Evolutionary conservation across 768 basidiomycete genomes (phyloP).

Genomic region (Cystobasidium onofrii): DNA sequence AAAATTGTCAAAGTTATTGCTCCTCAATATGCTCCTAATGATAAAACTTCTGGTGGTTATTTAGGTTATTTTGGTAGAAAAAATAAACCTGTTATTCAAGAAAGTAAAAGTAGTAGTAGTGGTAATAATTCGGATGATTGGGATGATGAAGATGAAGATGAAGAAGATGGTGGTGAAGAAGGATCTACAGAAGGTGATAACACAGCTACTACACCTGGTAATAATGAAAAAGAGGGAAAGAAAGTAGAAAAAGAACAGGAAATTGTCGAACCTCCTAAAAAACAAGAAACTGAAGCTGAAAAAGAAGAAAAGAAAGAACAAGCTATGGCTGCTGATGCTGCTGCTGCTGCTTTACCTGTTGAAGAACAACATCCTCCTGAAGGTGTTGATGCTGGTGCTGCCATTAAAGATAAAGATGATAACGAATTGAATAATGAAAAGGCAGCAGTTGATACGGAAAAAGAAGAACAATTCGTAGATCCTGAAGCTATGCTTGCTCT

Average conservation of each 20-base stretch:
- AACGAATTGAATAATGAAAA: background rate
- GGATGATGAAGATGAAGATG: constrained; percentile 45
- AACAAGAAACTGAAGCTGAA: constrained; percentile 34
- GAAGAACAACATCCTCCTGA: constrained; percentile 28
- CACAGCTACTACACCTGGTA: constrained; percentile 34
- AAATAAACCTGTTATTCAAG: constrained; percentile 9
- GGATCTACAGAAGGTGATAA: constrained; percentile 40
- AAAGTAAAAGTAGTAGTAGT: too few species aligned
- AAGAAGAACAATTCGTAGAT: constrained; percentile 26
- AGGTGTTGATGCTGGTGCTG: background rate
- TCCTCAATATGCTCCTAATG: constrained; percentile 35
- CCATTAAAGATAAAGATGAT: constrained; percentile 2
- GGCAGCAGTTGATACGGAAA: background rate
- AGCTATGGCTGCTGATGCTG: constrained; percentile 28
- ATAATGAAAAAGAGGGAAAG: constrained; percentile 15
- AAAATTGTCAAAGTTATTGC: constrained; percentile 38
- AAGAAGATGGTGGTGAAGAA: constrained; percentile 51
- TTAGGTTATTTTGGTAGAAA: constrained; percentile 30
- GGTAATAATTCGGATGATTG: constrained; percentile 31
- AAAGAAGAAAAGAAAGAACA: constrained; percentile 41
- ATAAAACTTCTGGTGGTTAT: constrained; percentile 14
- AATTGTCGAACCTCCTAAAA: constrained; percentile 38
- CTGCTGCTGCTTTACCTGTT: constrained; percentile 32
- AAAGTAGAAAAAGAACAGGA: constrained; percentile 37
- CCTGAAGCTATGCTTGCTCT: constrained; percentile 21